Evolutionary conservation across 139 green algal genomes (phyloP).

Genomic region (Chlamydomonas sp.): DNA sequence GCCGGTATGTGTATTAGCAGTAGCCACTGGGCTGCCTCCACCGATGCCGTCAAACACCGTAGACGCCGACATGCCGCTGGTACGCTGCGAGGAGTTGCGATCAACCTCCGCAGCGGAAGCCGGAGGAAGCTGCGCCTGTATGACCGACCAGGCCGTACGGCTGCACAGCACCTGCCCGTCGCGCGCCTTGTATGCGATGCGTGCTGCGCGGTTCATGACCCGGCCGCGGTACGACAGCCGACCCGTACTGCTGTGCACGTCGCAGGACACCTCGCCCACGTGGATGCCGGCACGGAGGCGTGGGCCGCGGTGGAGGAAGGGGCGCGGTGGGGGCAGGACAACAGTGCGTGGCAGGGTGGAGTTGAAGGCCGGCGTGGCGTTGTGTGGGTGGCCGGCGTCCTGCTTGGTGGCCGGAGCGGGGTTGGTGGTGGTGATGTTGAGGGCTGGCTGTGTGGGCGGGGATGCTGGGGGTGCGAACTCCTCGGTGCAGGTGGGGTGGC

Average conservation of each 20-base stretch:
- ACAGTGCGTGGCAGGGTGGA: background rate
- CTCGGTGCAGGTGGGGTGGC: background rate
- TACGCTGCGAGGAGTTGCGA: background rate
- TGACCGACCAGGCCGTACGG: background rate
- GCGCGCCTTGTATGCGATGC: conserved; percentile 23
- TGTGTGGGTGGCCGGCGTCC: background rate
- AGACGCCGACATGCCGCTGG: background rate
- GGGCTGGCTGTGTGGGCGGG: background rate
- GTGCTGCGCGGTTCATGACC: conserved; percentile 47
- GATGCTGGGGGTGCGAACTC: background rate
- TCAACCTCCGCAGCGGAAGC: background rate
- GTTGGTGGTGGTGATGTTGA: background rate
- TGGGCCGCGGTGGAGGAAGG: conserved; percentile 22
- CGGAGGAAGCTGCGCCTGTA: background rate
- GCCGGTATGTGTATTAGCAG: too few relatives aligned
- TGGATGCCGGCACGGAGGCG: conserved; percentile 35
- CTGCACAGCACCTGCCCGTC: conserved; percentile 23
- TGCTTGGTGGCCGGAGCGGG: too few relatives aligned
- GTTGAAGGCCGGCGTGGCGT: too few relatives aligned
- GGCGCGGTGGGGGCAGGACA: background rate
- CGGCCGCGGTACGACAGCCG: conserved; percentile 45
- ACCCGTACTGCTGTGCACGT: conserved; percentile 29
- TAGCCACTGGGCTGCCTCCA: background rate
- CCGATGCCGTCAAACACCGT: background rate
- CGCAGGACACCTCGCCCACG: conserved; percentile 12